Base-by-base conservation (phyloP, 495 filamentous ascomycete genomes). In the Aspergillus sclerotiicarbonarius region DNA sequence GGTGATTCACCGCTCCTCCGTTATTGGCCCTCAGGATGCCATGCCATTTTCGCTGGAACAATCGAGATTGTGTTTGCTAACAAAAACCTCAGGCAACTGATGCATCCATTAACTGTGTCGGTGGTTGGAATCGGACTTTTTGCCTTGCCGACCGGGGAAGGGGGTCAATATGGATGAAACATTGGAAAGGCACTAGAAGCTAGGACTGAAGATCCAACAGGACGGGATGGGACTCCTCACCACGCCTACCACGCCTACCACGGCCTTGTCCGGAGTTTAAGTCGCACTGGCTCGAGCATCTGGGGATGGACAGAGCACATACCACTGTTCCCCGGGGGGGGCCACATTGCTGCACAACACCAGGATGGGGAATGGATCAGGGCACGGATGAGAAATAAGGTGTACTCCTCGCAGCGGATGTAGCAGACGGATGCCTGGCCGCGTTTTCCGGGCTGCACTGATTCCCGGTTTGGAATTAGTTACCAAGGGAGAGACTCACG, bases 1-100 rank as follows among this genome's bases (percentile, higher is more conserved):
- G 54, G 54, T 62, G 59, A 62, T 62, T 54, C 54, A 62, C 59
- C 59, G 59, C 59, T 57, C 43, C 6, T 51, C 50, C 16, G 47
- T 50, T 43, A 62, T 62, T 61, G 59, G 59, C 33, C 29, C 31
- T 53, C n/a, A 43, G 39, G 54, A 25, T 54, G 59, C 59, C 59
- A 62, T 57, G 54, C 50, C 35, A 57, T 20, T 35, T 31, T 31
- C 8, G 33, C 9, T 6, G 15, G n/a, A 35, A 20, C 25, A 48
- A 18, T 35, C 29, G 6, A 31, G 18, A 18, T 33, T 8, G 20
- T 30, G 20, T 29, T 49, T 49, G 46, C 15, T 19, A 44, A 16
- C 25, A n/a, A 29, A 20, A 16, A 29, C 20, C 46, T 49, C 21
- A 15, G 46, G 20, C 9, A 15, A 25, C 2, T 30, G 13, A 29